Evolutionary conservation across 2,329 filamentous ascomycete genomes (phyloP), one percentile per base, ranked within the genome.

Genomic region (Pseudogymnoascus verrucosus): DNA sequence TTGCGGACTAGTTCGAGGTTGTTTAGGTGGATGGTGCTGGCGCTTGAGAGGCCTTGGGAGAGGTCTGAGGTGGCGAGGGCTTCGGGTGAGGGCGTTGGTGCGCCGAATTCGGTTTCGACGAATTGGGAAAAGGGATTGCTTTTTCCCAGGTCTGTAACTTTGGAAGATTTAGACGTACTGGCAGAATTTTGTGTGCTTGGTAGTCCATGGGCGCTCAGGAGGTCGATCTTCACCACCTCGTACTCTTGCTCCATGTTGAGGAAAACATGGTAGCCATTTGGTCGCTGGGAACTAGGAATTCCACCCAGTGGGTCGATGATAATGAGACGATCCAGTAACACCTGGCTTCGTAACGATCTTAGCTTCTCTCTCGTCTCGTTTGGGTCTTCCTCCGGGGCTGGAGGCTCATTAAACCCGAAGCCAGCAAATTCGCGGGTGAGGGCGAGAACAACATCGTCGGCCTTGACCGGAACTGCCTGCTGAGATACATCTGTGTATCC

Each of bases 221-320:
- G 79, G 68, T 91, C 84, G 14, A 82, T 75, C 65, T 84, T 80
- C 60, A 96, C 88, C 26, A 83, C 78, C 1, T 84, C 79, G 68
- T 89, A 96, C 73, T 99, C 93, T 72, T 98, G 92, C 72, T 96
- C 89, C 64, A 99, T 82, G 70, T 99, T 99, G 72, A 99, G 84
- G 72, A 97, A 98, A 6, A 95, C 84, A 73, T 95, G 89, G 1
- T 89, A 83, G 61, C 82, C 84, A 75, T 89, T 77, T 51, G 82
- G 78, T 68, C 83, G 74, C 73, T 81, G 76, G 69, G 82, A 73
- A 65, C 90, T 80, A 0, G 95, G 95, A 54, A 93, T 91, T 0
- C 92, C 93, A 2, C 95, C 95, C 0, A 92, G 77, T 0, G 90
- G 87, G 74, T 99, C 95, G 5, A 99, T 81, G 28, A 99, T 79